Base-by-base conservation (phyloP, 495 filamentous ascomycete species). In the Gamarada debralockiae region DNA sequence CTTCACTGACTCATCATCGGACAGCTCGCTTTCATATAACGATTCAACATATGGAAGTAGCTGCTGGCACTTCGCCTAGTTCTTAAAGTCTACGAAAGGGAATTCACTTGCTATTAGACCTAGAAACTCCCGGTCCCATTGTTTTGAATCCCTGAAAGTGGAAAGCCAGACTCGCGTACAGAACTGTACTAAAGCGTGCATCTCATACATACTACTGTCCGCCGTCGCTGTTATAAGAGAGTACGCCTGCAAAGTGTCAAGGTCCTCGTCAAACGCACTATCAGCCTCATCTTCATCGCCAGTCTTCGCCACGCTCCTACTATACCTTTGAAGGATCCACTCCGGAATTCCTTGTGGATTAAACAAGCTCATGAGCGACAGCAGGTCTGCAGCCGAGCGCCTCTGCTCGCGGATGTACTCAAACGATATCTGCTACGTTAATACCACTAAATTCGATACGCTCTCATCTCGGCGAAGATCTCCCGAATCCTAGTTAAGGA, bases 141-240 rank as follows among this genome's bases (percentile, higher is more conserved):
- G 49, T 48, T 78, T 67, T n/a, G 65, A 50, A 44, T 71, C 52
- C 31, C 51, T 58, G 5, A 66, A 29, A 0, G 55, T 39, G 18
- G 66, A 48, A 4, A 79, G 56, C 75, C 74, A 78, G 13, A 57
- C 61, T 53, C 64, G 59, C 23, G 62, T 73, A 1, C 65, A 59
- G 6, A 76, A 50, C 56, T 78, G 70, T n/a, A 78, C 73, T 0
- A 79, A 60, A 25, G 45, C 25, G 61, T 78, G 70, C 65, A 78
- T 79, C 43, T 70, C 62, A 48, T 71, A 76, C 0, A 23, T 60
- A 15, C 49, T 44, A 13, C 50, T 58, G 3, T 18, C 23, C 18
- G 50, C 44, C 15, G 37, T 57, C 7, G 46, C n/a, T 7, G 57
- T 43, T 37, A 77, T 62, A n/a, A 76, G 67, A 24, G 62, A 71